phyloP scores from a whole-genome alignment of 495 filamentous ascomycete species.

The Xylaria acuta region DNA sequence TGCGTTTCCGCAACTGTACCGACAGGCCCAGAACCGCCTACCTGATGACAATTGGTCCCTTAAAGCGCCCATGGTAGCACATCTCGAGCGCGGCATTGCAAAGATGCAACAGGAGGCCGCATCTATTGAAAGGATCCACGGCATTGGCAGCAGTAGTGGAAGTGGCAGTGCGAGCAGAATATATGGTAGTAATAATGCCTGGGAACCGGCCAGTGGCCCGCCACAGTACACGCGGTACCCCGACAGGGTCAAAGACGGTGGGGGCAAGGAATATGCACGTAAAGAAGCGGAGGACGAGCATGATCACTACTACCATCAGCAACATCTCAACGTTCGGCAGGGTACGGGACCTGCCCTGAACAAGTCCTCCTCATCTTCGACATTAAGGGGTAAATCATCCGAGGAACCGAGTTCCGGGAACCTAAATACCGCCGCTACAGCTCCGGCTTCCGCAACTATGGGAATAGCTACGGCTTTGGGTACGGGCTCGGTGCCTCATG shows the following conservation, averaged over 20 bases:
- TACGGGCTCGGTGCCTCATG: not conserved
- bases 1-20: constrained; percentile 38
- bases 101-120: constrained; percentile 26
- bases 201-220: constrained; percentile 27
- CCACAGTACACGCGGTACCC: constrained; percentile 22
- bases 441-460: not conserved
- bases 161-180: not conserved
- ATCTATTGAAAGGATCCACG: not conserved
- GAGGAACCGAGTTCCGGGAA: constrained; percentile 5
- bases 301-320: not conserved
- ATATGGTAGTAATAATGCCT: not conserved
- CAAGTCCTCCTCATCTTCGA: constrained; percentile 15
- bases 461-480: not conserved
- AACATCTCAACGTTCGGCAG: constrained; percentile 3
- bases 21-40: constrained; percentile 39
- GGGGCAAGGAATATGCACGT: not conserved
- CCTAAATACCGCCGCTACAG: not conserved
- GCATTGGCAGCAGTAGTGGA: not conserved
- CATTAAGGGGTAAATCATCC: constrained; percentile 14
- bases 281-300: not conserved
- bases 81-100: constrained; percentile 22
- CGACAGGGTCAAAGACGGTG: not conserved
- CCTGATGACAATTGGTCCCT: constrained; percentile 23
- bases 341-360: not conserved
- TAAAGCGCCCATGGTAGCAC: constrained; percentile 27